Evolutionary conservation across 2,329 filamentous ascomycete genomes (phyloP).

Genomic region (Pseudogymnoascus sp.): DNA sequence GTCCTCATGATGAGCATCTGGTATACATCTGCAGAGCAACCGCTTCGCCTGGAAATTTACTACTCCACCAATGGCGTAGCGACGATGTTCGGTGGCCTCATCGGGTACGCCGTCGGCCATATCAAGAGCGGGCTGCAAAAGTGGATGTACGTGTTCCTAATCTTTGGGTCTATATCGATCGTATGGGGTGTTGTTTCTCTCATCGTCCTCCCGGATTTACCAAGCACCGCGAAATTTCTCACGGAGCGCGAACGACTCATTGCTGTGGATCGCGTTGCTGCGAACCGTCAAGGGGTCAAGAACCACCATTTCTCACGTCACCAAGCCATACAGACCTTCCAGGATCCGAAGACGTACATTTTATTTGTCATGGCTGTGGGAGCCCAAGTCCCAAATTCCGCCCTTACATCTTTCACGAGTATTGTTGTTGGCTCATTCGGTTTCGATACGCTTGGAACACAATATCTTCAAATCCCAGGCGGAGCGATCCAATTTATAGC

Average conservation of each 20-base stretch:
- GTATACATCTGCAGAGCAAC: conserved; percentile 60
- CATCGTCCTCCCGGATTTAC: conserved; percentile 58
- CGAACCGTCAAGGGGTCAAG: conserved; percentile 56
- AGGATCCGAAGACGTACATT: conserved; percentile 56
- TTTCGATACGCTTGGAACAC: conserved; percentile 57
- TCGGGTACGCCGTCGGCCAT: conserved; percentile 63
- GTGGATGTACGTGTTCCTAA: conserved; percentile 67
- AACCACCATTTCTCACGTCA: conserved; percentile 52
- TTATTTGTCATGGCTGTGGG: conserved; percentile 48
- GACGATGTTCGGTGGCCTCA: conserved; percentile 54
- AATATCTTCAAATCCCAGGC: conserved; percentile 54
- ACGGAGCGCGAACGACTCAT: conserved; percentile 55
- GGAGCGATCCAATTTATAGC: conserved; percentile 50
- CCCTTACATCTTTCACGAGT: conserved; percentile 54
- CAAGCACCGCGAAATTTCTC: conserved; percentile 63
- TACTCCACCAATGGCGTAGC: conserved; percentile 48
- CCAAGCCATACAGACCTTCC: conserved; percentile 52
- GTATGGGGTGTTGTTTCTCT: conserved; percentile 56
- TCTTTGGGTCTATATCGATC: conserved; percentile 57
- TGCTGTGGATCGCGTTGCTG: conserved; percentile 55
- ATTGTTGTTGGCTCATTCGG: conserved; percentile 65
- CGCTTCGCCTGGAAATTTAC: conserved; percentile 60
- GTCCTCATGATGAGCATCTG: conserved; percentile 56
- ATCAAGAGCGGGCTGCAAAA: conserved; percentile 46
- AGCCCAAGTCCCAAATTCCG: conserved; percentile 43